Conservation (phyloP, 179 eudicot species). For the Gypsophila paniculata region DNA sequence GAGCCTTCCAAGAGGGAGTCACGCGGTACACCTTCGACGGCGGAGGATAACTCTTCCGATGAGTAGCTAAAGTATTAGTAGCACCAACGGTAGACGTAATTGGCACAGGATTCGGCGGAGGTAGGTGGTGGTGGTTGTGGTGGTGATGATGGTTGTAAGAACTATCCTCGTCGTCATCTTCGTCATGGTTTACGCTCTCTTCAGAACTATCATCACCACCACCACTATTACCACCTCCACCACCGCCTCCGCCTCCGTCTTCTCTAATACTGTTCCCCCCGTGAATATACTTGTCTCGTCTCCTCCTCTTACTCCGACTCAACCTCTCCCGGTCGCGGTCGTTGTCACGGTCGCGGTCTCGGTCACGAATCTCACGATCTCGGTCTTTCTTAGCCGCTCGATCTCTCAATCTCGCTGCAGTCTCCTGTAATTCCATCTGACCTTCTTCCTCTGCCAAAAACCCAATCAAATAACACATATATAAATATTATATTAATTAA, state of each 20-base stretch:
- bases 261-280: slow-evolving; percentile 34
- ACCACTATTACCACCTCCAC: slow-evolving; percentile 19
- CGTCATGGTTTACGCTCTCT: slow-evolving; percentile 84
- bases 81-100: slow-evolving; percentile 1
- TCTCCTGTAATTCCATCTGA: slow-evolving; percentile 50
- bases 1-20: slow-evolving; percentile 66
- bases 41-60: slow-evolving; percentile 72
- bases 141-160: slow-evolving; percentile 13
- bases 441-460: slow-evolving; percentile 56
- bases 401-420: slow-evolving; percentile 54
- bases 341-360: slow-evolving; percentile 56
- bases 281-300: slow-evolving; percentile 48
- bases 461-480: slow-evolving; percentile 7
- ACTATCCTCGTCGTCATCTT: slow-evolving; percentile 57
- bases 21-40: slow-evolving; percentile 40
- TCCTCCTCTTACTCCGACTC: slow-evolving; percentile 54
- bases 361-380: slow-evolving; percentile 51
- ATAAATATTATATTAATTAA: not conserved
- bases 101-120: slow-evolving; percentile 37
- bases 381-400: slow-evolving; percentile 38
- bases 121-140: slow-evolving; percentile 31
- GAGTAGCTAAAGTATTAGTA: slow-evolving; percentile 35
- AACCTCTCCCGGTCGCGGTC: slow-evolving; percentile 40
- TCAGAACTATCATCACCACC: slow-evolving; percentile 62
- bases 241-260: slow-evolving; percentile 38